phyloP scores from a whole-genome alignment of 2,329 filamentous ascomycete species.

The Aspergillus awamori region DNA sequence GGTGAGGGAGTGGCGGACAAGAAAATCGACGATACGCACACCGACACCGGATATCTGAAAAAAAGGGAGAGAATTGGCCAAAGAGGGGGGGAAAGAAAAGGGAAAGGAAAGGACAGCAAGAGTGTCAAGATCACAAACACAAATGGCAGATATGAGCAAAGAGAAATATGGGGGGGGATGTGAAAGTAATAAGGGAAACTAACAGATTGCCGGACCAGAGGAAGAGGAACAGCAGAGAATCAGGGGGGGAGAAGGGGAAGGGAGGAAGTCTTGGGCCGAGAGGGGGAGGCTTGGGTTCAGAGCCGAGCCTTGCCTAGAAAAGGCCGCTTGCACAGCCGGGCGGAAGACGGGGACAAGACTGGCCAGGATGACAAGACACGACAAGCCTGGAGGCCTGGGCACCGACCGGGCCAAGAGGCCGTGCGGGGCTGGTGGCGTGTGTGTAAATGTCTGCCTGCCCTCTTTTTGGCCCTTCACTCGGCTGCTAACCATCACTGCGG shows the following conservation, averaged over 20 bases:
- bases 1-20: constrained; percentile 12
- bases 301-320: constrained; percentile 42
- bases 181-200: constrained; percentile 9
- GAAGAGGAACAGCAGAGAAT: constrained; percentile 7
- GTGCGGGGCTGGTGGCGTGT: constrained; percentile 24
- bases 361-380: constrained; percentile 28
- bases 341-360: constrained; percentile 35
- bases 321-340: constrained; percentile 34
- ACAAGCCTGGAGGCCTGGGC: constrained; percentile 5
- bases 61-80: constrained; percentile 10
- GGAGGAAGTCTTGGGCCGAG: constrained; percentile 24
- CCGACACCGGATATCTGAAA: constrained; percentile 11
- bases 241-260: constrained; percentile 17
- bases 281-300: constrained; percentile 24
- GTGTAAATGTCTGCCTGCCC: not conserved
- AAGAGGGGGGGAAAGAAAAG: constrained; percentile 15
- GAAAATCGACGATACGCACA: not conserved
- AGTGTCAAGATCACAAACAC: not conserved
- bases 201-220: constrained; percentile 11
- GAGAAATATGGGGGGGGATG: not conserved
- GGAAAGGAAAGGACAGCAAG: not conserved
- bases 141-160: not conserved
- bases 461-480: not conserved
- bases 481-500: too few relatives aligned
- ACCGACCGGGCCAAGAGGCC: constrained; percentile 37